phyloP scores from a whole-genome alignment of 2,329 filamentous ascomycete species.

The Epichloe sibirici region DNA sequence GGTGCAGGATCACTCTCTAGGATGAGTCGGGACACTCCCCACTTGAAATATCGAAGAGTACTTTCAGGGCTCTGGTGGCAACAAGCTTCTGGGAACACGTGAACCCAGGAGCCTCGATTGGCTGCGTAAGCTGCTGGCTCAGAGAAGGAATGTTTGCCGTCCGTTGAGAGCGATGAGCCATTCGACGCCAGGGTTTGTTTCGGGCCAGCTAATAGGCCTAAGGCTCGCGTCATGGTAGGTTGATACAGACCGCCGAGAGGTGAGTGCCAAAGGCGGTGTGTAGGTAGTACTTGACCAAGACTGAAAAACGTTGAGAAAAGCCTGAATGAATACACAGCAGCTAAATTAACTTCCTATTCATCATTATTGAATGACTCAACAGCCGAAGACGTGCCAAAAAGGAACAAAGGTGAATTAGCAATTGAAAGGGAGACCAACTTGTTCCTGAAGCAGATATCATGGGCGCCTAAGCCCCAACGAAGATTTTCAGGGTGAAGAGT shows the following conservation, averaged over 20 bases:
- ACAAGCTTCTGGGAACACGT: constrained; percentile 91
- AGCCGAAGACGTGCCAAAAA: no score
- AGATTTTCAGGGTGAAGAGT: constrained; percentile 60
- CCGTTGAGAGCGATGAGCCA: constrained; percentile 48
- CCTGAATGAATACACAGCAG: constrained; percentile 28
- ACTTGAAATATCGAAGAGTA: constrained; percentile 93
- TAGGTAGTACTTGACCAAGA: constrained; percentile 80
- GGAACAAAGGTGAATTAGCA: neutral
- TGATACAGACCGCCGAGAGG: constrained; percentile 77
- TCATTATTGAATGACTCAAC: neutral
- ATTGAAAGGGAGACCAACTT: constrained; percentile 38
- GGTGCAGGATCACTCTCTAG: constrained; percentile 80
- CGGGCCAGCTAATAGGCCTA: constrained; percentile 61
- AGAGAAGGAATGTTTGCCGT: constrained; percentile 50
- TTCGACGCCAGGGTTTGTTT: constrained; percentile 36
- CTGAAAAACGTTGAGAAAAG: constrained; percentile 68
- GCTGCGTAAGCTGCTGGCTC: constrained; percentile 59
- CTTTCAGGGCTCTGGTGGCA: constrained; percentile 75
- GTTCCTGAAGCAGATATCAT: constrained; percentile 91
- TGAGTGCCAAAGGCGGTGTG: constrained; percentile 70
- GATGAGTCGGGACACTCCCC: constrained; percentile 85
- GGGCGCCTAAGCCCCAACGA: constrained; percentile 81
- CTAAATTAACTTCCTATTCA: neutral
- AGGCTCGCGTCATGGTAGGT: constrained; percentile 73
- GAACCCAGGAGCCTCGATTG: constrained; percentile 72